Base-by-base conservation (phyloP, 73 alveolate species). In the Paramecium tetraurelia region DNA sequence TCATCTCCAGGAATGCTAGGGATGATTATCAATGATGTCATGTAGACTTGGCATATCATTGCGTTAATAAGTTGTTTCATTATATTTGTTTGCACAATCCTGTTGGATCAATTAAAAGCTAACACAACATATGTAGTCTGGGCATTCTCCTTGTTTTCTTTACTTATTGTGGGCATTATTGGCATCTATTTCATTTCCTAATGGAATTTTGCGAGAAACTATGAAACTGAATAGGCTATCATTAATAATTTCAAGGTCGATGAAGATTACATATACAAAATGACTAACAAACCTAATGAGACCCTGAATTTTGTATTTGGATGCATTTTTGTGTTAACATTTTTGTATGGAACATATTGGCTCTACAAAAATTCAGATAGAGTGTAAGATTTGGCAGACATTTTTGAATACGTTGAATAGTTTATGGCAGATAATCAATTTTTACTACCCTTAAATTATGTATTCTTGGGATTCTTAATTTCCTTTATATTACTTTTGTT, bases 41-140 rank as follows among this genome's bases (percentile, higher is more conserved):
- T 48, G 59, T 48, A 48, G n/a, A 48, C 59, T 4, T 48, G 59
- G 59, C 59, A 48, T 14, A 48, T 48, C 20, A 48, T 48, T 48
- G 59, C 59, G 3, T 0, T 48, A 16, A 48, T 48, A 12, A 48
- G 59, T 48, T 48, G 22, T 48, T 48, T 48, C 22, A n/a, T 48
- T 2, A 48, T 48, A 48, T 5, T 48, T 48, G 24, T 48, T 48
- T 48, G 59, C 24, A 48, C 59, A 12, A 0, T 48, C 22, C n/a
- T 35, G 21, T 31, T 75, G 88, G 38, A 77, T 41, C 12, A 27
- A 38, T 77, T 77, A 77, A 77, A 44, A 41, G 29, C 5, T 12
- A 44, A 77, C n/a, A 77, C 89, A 35, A 44, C 40, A 38, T 41
- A 77, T 27, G 40, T 77, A 77, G 89, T 77, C 16, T 77, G 89